Conservation (phyloP, 2,329 filamentous ascomycete genomes). For the Aureobasidium sp. region DNA sequence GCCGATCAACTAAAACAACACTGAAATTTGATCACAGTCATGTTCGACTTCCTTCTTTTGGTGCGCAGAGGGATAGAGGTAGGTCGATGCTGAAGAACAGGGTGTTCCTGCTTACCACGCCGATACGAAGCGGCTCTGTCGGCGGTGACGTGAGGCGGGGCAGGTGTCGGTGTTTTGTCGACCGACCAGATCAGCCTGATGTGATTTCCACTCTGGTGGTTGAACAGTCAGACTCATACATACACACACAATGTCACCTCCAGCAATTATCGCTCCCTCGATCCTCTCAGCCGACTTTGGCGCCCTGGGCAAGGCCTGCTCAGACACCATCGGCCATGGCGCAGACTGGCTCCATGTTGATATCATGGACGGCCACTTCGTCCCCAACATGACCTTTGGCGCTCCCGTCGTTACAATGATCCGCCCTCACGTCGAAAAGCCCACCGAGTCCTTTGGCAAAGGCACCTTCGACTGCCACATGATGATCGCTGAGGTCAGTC, state of each 20-base stretch:
- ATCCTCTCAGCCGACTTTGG: slow-evolving; percentile 97
- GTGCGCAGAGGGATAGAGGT: background rate
- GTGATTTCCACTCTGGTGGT: background rate
- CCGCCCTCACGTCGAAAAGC: slow-evolving; percentile 71
- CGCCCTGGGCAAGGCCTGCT: slow-evolving; percentile 76
- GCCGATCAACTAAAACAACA: background rate
- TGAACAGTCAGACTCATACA: background rate
- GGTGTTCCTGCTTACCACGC: background rate
- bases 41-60: background rate
- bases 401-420: slow-evolving; percentile 94
- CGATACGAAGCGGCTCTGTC: background rate
- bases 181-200: background rate
- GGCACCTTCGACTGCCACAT: slow-evolving; percentile 99
- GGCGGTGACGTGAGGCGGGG: slow-evolving; percentile 1
- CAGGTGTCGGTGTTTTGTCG: background rate
- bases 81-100: background rate
- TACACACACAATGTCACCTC: slow-evolving; percentile 61
- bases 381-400: slow-evolving; percentile 96
- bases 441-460: slow-evolving; percentile 59
- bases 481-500: slow-evolving; percentile 89
- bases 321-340: slow-evolving; percentile 72
- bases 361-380: slow-evolving; percentile 98
- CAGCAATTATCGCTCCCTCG: slow-evolving; percentile 94
- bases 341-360: slow-evolving; percentile 94
- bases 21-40: background rate